Evolutionary conservation across 1,139 yeast species (phyloP).

Genomic region (Sugiyamaella novakii): DNA sequence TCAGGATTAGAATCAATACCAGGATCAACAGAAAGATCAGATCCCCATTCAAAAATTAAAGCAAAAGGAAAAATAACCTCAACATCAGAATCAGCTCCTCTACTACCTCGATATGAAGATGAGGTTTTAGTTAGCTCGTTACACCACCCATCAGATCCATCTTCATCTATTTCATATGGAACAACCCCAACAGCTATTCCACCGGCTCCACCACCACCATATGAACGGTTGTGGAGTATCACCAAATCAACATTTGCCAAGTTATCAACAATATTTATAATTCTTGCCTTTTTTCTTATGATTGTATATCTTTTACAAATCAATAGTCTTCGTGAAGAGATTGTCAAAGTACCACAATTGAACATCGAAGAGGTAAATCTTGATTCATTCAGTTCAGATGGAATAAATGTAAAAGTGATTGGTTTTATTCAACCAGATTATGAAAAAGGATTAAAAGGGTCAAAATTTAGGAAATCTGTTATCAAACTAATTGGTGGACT

Average conservation of each 20-base stretch:
- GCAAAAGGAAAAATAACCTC: constrained; percentile 7
- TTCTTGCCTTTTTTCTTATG: constrained; percentile 10
- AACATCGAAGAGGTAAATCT: constrained; percentile 23
- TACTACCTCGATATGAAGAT: constrained; percentile 11
- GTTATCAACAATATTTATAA: background rate
- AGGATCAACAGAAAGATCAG: too few species aligned
- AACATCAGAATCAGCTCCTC: constrained; percentile 3
- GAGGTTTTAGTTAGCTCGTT: background rate
- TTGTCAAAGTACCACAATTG: constrained; percentile 27
- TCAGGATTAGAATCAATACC: too few species aligned
- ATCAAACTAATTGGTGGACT: constrained; percentile 23
- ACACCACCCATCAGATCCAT: background rate
- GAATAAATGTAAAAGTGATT: constrained; percentile 25
- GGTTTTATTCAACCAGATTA: constrained; percentile 28
- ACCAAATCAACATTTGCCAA: constrained; percentile 8
- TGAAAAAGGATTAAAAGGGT: constrained; percentile 23
- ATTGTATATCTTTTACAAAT: constrained; percentile 15
- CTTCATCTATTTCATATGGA: constrained; percentile 1
- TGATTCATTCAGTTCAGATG: constrained; percentile 26
- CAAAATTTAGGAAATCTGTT: constrained; percentile 21
- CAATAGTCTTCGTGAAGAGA: constrained; percentile 29
- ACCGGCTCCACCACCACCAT: background rate
- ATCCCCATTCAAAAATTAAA: too few species aligned
- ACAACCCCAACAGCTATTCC: constrained; percentile 5
- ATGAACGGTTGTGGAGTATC: constrained; percentile 7